Evolutionary conservation across 768 basidiomycete species (phyloP).

Genomic region (Porphyrellus cyaneotinctus): DNA sequence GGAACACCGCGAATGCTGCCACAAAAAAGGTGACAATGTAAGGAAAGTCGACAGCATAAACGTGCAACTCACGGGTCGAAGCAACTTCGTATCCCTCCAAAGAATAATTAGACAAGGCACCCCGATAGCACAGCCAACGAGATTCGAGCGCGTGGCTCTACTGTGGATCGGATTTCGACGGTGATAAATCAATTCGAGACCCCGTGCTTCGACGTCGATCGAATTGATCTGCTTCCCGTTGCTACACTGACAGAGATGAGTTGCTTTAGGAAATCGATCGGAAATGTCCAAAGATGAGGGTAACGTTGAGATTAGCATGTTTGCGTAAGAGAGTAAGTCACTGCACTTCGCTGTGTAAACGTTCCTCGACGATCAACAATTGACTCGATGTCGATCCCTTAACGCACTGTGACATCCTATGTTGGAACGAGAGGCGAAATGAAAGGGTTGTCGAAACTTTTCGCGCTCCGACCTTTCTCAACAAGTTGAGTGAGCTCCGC

Average conservation of each 20-base stretch:
- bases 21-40: slow-evolving; percentile 6
- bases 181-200: slow-evolving; percentile 8
- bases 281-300: slow-evolving; percentile 1
- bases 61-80: slow-evolving; percentile 6
- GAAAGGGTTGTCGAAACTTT: not conserved
- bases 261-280: slow-evolving; percentile 20
- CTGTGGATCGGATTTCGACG: slow-evolving; percentile 14
- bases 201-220: slow-evolving; percentile 26
- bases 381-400: slow-evolving; percentile 15
- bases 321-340: slow-evolving; percentile 3
- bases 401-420: not conserved
- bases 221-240: slow-evolving; percentile 15
- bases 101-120: slow-evolving; percentile 18
- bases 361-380: slow-evolving; percentile 2
- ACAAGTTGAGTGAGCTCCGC: not conserved
- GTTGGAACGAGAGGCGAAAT: slow-evolving; percentile 9
- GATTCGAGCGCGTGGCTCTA: slow-evolving; percentile 19
- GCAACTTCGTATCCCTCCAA: slow-evolving; percentile 16
- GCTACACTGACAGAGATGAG: slow-evolving; percentile 13
- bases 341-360: not conserved
- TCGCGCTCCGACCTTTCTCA: not conserved
- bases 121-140: slow-evolving; percentile 18
- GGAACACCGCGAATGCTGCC: not conserved
- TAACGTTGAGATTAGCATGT: slow-evolving; percentile 13
- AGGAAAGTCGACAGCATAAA: slow-evolving; percentile 5